Conservation (phyloP, 768 basidiomycete species). For the Collybiopsis confluens region DNA sequence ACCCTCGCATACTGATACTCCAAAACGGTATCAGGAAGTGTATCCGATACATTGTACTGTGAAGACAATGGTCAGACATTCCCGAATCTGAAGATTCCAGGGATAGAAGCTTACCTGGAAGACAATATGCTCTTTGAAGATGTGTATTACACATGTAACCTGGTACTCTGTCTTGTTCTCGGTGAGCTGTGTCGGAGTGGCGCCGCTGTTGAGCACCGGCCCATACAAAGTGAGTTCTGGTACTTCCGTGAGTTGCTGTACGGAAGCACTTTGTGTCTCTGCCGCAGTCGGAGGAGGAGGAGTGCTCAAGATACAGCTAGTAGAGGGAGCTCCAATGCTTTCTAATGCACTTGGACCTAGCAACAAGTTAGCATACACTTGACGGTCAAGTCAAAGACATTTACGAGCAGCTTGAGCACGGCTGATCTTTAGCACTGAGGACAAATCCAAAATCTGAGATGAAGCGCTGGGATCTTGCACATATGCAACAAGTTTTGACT, state of each 20-base stretch:
- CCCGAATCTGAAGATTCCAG: not conserved
- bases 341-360: constrained; percentile 83
- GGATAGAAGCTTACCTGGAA: constrained; percentile 71
- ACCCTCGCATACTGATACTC: too few species aligned
- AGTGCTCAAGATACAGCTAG: constrained; percentile 51
- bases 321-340: constrained; percentile 69
- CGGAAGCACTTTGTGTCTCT: constrained; percentile 85
- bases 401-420: constrained; percentile 84
- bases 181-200: constrained; percentile 77
- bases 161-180: constrained; percentile 98
- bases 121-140: constrained; percentile 92
- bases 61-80: constrained; percentile 5
- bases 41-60: constrained; percentile 97
- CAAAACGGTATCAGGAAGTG: constrained; percentile 90
- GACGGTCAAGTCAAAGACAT: constrained; percentile 19
- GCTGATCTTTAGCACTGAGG: constrained; percentile 90
- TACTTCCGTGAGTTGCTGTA: constrained; percentile 78
- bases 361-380: constrained; percentile 1
- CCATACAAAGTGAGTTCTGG: constrained; percentile 87
- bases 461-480: constrained; percentile 77
- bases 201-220: constrained; percentile 78
- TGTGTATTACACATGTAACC: constrained; percentile 93
- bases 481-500: constrained; percentile 90
- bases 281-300: constrained; percentile 80
- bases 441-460: constrained; percentile 72